phyloP scores from a whole-genome alignment of 228 moss, liverwort and hornwort genomes.

The Sphagnum magellanicum region DNA sequence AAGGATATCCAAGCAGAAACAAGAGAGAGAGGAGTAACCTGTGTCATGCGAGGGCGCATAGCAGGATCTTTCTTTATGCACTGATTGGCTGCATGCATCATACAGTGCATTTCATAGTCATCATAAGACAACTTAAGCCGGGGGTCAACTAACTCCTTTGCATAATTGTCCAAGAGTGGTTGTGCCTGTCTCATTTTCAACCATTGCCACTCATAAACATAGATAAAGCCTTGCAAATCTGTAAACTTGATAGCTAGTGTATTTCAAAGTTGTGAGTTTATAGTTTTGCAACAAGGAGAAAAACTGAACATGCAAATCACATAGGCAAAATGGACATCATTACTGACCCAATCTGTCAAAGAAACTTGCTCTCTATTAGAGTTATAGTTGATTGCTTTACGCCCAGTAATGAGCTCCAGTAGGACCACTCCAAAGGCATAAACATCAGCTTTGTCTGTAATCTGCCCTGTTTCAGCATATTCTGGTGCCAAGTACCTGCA shows the following conservation, averaged over 20 bases:
- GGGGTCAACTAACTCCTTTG: slow-evolving; percentile 49
- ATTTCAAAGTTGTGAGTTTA: too few relatives aligned
- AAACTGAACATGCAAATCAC: not conserved
- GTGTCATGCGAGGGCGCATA: slow-evolving; percentile 69
- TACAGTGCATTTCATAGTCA: slow-evolving; percentile 56
- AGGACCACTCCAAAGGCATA: slow-evolving; percentile 79
- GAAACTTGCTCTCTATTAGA: slow-evolving; percentile 42
- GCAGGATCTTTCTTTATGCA: slow-evolving; percentile 69
- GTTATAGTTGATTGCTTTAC: slow-evolving; percentile 57
- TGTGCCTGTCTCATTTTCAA: slow-evolving; percentile 41
- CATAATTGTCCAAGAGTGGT: slow-evolving; percentile 42
- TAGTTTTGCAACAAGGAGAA: too few relatives aligned
- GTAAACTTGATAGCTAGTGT: too few relatives aligned
- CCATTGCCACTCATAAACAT: not conserved
- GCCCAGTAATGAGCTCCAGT: slow-evolving; percentile 76
- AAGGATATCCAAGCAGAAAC: not conserved
- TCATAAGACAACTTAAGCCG: slow-evolving; percentile 43
- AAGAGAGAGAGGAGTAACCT: slow-evolving; percentile 18
- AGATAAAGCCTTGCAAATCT: too few relatives aligned
- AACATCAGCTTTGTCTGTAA: slow-evolving; percentile 81
- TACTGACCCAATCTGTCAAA: slow-evolving; percentile 70
- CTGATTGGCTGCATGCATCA: slow-evolving; percentile 65
- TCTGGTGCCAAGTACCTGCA: slow-evolving; percentile 72
- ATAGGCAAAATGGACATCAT: not conserved
- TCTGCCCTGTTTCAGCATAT: slow-evolving; percentile 71